Evolutionary conservation across 768 basidiomycete species (phyloP), one percentile per base, ranked within the genome.

Genomic region (Pisolithus marmoratus): DNA sequence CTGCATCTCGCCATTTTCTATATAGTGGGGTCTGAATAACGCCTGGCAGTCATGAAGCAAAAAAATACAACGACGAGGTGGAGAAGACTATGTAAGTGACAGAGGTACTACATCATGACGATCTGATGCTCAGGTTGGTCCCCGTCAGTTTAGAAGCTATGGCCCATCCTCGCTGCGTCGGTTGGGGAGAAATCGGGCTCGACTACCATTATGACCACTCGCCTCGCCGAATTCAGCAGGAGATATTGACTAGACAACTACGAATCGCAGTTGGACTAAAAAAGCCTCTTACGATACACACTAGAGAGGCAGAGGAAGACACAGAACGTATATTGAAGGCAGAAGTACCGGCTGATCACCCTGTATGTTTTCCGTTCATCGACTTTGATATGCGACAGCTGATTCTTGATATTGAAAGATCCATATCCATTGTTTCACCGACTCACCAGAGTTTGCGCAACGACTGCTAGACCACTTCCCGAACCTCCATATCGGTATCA

Each of bases 341-440:
- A n/a, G 75, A 84, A 17, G 84, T 92, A 0, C 90, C 91, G 0
- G 74, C 70, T 40, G 80, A 86, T 38, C 83, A 89, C 62, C 80
- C 73, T 59, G 88, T 86, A 24, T 1, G 74, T 55, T 20, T 17
- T 15, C 22, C 15, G 19, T 9, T 19, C 38, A n/a, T n/a, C n/a
- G n/a, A n/a, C n/a, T 8, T 38, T 19, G 22, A 23, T 27, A 47
- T 24, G 40, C 19, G 36, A 24, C 23, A 26, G 14, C 46, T 27
- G 23, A 42, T 50, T 1, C 19, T 37, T 40, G 4, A 5, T 11
- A 38, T 22, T 27, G 3, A 36, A 53, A 89, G 84, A 84, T 94
- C 26, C 91, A 94, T 60, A 74, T 94, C 5, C 92, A 94, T 57
- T 94, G 91, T 62, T 94, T 88, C 66, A 92, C 90, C 2, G 90